Percentiles rank a stretch among this genome's conserved stretches.
These are phyloP conservation scores for Cubamyces lactineus DNA, from an alignment of 768 basidiomycete species.

Conservation along the genomic window DNA sequence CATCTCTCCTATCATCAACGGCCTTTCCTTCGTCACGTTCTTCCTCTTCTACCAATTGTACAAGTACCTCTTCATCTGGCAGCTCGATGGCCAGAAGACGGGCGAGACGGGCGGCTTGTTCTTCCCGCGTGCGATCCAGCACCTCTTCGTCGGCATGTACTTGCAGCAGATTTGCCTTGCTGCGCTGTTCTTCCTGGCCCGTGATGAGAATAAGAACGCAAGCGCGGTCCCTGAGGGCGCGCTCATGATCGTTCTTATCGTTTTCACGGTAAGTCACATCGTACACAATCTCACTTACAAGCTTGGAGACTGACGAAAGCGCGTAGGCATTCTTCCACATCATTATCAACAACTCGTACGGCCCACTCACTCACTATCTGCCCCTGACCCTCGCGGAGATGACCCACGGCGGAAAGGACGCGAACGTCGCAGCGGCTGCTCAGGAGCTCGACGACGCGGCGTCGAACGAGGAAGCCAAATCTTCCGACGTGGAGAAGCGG, in stretches of 20 bases:
- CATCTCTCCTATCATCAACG: constrained; percentile 93
- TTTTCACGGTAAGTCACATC: constrained; percentile 69
- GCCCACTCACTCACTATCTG: constrained; percentile 72
- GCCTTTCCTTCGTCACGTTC: constrained; percentile 82
- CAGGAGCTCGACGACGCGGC: constrained; percentile 26
- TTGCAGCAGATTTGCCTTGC: constrained; percentile 84
- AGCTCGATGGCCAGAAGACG: constrained; percentile 66
- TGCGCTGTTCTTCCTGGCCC: constrained; percentile 89
- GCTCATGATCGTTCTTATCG: constrained; percentile 84
- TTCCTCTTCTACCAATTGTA: constrained; percentile 81
- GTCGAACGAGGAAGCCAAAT: constrained; percentile 11
- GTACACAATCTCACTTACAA: neutral
- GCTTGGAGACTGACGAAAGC: neutral
- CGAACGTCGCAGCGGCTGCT: constrained; percentile 25
- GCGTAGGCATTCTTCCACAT: constrained; percentile 69
- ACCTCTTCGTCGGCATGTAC: constrained; percentile 93
- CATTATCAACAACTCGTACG: constrained; percentile 78
- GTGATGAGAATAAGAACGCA: constrained; percentile 51
- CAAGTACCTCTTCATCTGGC: constrained; percentile 54
- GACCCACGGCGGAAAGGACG: constrained; percentile 18
- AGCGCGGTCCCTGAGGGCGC: constrained; percentile 74
- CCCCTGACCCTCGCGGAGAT: constrained; percentile 70
- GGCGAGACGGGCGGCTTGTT: constrained; percentile 91
- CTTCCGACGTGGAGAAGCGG: constrained; percentile 5
- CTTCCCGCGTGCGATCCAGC: constrained; percentile 93